Base-by-base conservation (phyloP, 148 eudicot species). In the Nepenthes mirabilis region DNA sequence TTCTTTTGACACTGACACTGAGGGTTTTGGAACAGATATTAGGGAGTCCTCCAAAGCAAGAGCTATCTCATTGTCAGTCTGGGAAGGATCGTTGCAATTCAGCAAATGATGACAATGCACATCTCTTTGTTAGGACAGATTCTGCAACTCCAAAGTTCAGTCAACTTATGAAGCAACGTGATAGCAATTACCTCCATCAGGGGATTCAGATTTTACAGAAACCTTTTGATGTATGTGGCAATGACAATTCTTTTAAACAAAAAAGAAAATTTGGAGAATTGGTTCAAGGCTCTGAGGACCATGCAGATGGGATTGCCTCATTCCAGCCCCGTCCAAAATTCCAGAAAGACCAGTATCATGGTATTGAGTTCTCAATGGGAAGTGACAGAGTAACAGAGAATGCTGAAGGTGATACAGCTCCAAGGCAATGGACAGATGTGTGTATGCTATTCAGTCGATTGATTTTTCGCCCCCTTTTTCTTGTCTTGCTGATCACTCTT, bases 401-500 rank as follows among this genome's bases (percentile, higher is more conserved):
- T 35, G 37, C 37, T 52, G 80, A 64, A 64, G 67, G 56, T 68
- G 86, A 63, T 45, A 12, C 58, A 52, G 36, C 59, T 58, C 62
- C 61, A 70, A 74, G 60, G 68, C 61, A 72, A 43, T 72, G 73
- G 82, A 65, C 70, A 63, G 84, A 82, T 72, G 95, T 93, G 79
- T 56, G 85, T 71, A 71, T 68, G 58, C 56, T 62, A 49, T 74
- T 48, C 60, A 23, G 23, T 0, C 68, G 55, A 56, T 62, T 4
- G 4, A 49, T 62, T 23, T 6, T 33, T 53, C 36, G 23, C 54
- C 59, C 13, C 58, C 40, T 65, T 43, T 63, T 58, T 14, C 13
- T 12, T 70, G 48, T 64, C 47, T 50, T 2, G 52, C 66, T 62
- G 45, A 59, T 45, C 0, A 8, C 45, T 52, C 32, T 52, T 52